Evolutionary conservation across 1,139 yeast species (phyloP).

Genomic region (Blastobotrys arbuscula): DNA sequence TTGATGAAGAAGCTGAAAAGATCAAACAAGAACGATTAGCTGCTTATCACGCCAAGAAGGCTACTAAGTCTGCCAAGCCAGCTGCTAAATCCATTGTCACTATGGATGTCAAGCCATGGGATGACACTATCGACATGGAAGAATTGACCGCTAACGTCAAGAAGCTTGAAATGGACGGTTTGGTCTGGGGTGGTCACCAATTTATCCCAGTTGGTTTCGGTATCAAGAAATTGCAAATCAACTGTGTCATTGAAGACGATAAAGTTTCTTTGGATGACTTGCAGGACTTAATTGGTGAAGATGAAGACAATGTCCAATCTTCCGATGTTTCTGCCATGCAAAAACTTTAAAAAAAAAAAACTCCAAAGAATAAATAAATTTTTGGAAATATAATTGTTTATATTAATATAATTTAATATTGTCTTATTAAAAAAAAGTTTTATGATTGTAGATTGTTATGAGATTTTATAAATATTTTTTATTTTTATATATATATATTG

Average conservation of each 20-base stretch:
- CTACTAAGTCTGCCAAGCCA: constrained; percentile 93
- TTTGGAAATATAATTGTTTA: too few relatives aligned
- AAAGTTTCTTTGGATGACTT: constrained; percentile 90
- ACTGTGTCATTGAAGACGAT: constrained; percentile 96
- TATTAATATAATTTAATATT: too few relatives aligned
- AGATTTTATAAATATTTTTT: too few relatives aligned
- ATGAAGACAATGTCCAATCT: constrained; percentile 99
- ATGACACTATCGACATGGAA: constrained; percentile 95
- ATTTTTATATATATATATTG: too few relatives aligned
- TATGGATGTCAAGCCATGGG: constrained; percentile 99
- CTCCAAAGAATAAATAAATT: too few relatives aligned
- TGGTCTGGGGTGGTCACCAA: constrained; percentile 97
- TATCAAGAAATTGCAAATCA: constrained; percentile 98
- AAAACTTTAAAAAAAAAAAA: not conserved
- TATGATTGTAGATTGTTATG: not conserved
- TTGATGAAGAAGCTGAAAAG: constrained; percentile 94
- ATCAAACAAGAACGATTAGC: constrained; percentile 96
- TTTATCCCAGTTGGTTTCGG: constrained; percentile 98
- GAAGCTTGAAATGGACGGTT: constrained; percentile 82
- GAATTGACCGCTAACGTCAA: constrained; percentile 82
- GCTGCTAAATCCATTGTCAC: constrained; percentile 98
- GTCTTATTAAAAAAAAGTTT: not conserved
- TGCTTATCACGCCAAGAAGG: constrained; percentile 96
- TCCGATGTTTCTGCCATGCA: constrained; percentile 91
- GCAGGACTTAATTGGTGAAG: constrained; percentile 80